A percentile compares a stretch with the other conserved stretches of the same genome.
Conservation (phyloP, 352 stramenopile species). For the Globisporangium acanthophoron region DNA sequence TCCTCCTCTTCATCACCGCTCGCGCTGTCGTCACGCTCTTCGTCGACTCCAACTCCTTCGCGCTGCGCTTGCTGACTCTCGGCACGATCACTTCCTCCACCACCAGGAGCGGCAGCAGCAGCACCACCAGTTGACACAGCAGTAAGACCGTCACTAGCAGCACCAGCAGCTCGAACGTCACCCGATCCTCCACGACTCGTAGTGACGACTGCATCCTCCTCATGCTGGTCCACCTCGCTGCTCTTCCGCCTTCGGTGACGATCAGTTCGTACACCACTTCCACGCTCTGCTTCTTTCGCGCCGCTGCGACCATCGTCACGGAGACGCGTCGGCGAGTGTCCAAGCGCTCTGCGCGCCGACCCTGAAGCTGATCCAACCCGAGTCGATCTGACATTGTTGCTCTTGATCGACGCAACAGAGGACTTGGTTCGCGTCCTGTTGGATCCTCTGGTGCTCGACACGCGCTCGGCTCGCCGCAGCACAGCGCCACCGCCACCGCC, state of each 20-base stretch:
- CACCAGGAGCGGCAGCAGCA: neutral
- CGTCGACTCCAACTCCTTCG: neutral
- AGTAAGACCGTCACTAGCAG: neutral
- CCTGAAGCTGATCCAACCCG: neutral
- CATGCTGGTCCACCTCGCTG: neutral
- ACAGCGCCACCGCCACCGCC: neutral
- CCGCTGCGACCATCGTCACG: neutral
- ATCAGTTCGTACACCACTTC: neutral
- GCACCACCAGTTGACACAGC: neutral
- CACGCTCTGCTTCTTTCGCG: neutral
- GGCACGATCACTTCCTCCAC: neutral
- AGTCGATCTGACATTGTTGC: neutral
- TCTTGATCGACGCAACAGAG: neutral
- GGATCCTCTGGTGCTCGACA: conserved; percentile 2
- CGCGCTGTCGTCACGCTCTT: neutral
- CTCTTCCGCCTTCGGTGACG: neutral
- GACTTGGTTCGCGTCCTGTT: neutral
- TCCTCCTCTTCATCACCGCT: neutral
- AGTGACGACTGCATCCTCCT: neutral
- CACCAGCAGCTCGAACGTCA: neutral
- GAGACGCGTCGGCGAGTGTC: neutral
- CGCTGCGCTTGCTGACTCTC: neutral
- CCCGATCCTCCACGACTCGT: neutral
- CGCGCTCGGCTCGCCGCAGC: conserved; percentile 5
- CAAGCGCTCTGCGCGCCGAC: neutral